phyloP scores from a whole-genome alignment of 2,329 filamentous ascomycete species.

The Escovopsis sp. region DNA sequence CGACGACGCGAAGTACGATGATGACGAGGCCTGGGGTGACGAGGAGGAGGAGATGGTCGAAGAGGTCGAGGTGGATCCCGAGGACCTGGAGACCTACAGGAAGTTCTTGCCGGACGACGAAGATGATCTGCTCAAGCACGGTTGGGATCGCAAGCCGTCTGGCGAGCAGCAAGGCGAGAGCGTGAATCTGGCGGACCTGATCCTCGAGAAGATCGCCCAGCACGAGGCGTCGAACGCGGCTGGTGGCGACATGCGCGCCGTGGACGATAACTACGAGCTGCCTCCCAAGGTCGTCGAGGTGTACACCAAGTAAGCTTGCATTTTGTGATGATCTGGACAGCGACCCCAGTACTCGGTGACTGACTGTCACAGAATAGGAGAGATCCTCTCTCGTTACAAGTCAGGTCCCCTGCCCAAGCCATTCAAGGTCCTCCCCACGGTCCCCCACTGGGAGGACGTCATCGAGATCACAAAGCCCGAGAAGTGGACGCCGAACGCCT shows the following conservation, averaged over 20 bases:
- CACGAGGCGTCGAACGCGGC: constrained; percentile 57
- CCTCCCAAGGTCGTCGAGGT: constrained; percentile 88
- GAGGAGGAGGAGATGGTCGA: constrained; percentile 61
- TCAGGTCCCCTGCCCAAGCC: constrained; percentile 94
- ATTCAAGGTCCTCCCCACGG: constrained; percentile 88
- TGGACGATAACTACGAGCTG: constrained; percentile 72
- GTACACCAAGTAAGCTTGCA: constrained; percentile 63
- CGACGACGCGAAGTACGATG: constrained; percentile 17
- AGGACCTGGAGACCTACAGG: constrained; percentile 80
- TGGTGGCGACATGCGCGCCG: constrained; percentile 28
- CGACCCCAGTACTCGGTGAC: too few relatives aligned
- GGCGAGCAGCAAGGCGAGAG: constrained; percentile 33
- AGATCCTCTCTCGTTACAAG: constrained; percentile 84
- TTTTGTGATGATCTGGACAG: too few relatives aligned
- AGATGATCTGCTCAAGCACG: constrained; percentile 55
- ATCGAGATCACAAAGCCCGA: constrained; percentile 74
- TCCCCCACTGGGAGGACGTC: constrained; percentile 82
- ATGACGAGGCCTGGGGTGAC: constrained; percentile 55
- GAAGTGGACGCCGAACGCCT: constrained; percentile 55
- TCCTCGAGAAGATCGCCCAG: constrained; percentile 83
- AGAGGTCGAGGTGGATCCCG: constrained; percentile 69
- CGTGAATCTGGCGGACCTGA: constrained; percentile 82
- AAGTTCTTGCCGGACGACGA: constrained; percentile 69
- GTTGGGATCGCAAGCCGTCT: constrained; percentile 33
- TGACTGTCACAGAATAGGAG: constrained; percentile 46